Percentiles rank a stretch among this genome's conserved stretches.
phyloP scores from a whole-genome alignment of 192 early-diverging fungal species.

The Podila verticillata region DNA sequence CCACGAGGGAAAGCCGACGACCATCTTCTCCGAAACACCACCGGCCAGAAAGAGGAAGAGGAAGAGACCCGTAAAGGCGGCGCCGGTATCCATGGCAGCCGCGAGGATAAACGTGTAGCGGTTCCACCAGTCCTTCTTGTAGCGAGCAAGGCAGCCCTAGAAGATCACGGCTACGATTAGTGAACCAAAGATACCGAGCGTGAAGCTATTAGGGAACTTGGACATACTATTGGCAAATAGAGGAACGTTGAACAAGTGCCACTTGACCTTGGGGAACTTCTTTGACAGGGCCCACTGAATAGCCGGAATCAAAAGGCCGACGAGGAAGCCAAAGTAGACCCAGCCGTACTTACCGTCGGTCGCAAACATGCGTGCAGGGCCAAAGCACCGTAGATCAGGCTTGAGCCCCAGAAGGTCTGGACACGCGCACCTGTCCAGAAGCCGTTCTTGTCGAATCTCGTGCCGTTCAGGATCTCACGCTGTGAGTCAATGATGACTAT shows the following conservation, averaged over 20 bases:
- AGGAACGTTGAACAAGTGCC: conserved; percentile 58
- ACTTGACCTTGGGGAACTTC: conserved; percentile 52
- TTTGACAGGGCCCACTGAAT: conserved; percentile 61
- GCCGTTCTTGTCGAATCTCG: conserved; percentile 29
- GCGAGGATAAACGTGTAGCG: conserved; percentile 74
- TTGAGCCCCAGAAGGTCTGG: conserved; percentile 64
- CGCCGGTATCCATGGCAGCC: conserved; percentile 66
- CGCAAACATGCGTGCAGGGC: conserved; percentile 67
- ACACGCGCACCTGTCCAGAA: conserved; percentile 54
- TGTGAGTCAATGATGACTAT: conserved; percentile 24
- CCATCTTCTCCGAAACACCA: conserved; percentile 11
- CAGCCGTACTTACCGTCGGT: conserved; percentile 43
- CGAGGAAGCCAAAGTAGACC: conserved; percentile 32
- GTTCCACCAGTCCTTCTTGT: conserved; percentile 56
- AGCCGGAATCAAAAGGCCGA: conserved; percentile 59
- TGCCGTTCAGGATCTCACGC: conserved; percentile 16
- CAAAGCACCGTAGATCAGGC: conserved; percentile 75
- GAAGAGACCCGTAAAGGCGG: conserved; percentile 52
- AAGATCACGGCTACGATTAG: conserved; percentile 52
- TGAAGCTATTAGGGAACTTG: conserved; percentile 57
- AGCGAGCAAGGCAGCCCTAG: conserved; percentile 55
- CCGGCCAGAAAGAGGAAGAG: conserved; percentile 59
- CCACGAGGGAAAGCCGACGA: background rate
- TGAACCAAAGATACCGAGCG: conserved; percentile 26
- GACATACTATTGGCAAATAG: conserved; percentile 52